These are phyloP conservation scores for Coleophoma eucalyptorum DNA, from an alignment of 2,329 filamentous ascomycete genomes.

Conservation along the genomic window DNA sequence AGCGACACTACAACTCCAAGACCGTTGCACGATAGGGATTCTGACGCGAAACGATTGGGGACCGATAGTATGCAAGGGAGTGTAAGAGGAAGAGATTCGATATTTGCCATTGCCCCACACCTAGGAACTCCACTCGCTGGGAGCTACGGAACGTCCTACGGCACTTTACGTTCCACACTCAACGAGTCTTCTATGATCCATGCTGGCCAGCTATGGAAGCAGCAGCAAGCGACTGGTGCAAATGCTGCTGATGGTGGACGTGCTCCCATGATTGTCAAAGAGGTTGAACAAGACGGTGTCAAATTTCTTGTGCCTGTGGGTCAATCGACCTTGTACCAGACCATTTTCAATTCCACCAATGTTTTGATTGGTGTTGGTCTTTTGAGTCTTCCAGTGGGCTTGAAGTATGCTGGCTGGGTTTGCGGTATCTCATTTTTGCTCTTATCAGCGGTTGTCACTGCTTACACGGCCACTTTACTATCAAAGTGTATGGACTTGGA, in stretches of 20 bases:
- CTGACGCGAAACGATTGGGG: slow-evolving; percentile 11
- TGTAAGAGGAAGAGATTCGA: slow-evolving; percentile 36
- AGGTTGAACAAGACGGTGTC: slow-evolving; percentile 77
- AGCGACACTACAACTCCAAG: slow-evolving; percentile 13
- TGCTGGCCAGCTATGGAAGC: slow-evolving; percentile 46
- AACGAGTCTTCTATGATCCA: slow-evolving; percentile 42
- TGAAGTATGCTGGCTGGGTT: slow-evolving; percentile 87
- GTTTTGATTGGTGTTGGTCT: slow-evolving; percentile 88
- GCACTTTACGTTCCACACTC: slow-evolving; percentile 38
- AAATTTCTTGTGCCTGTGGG: slow-evolving; percentile 82
- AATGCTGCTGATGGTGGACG: slow-evolving; percentile 52
- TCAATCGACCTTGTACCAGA: slow-evolving; percentile 93
- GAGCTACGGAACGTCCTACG: slow-evolving; percentile 64
- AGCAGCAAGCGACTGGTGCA: slow-evolving; percentile 40
- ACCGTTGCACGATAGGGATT: slow-evolving; percentile 36
- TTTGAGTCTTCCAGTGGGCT: slow-evolving; percentile 80
- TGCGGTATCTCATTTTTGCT: slow-evolving; percentile 73
- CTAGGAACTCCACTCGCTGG: slow-evolving; percentile 67
- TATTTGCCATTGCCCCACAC: slow-evolving; percentile 56
- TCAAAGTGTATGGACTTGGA: slow-evolving; percentile 88
- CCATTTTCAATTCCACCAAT: slow-evolving; percentile 83
- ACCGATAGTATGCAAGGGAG: slow-evolving; percentile 24
- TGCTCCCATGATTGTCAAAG: slow-evolving; percentile 80
- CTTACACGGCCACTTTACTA: slow-evolving; percentile 81
- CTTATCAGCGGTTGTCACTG: slow-evolving; percentile 71